Percentiles rank a stretch among this genome's conserved stretches.
Evolutionary conservation across 306 rosid species (phyloP).

Genomic region (Malus sieversii): DNA sequence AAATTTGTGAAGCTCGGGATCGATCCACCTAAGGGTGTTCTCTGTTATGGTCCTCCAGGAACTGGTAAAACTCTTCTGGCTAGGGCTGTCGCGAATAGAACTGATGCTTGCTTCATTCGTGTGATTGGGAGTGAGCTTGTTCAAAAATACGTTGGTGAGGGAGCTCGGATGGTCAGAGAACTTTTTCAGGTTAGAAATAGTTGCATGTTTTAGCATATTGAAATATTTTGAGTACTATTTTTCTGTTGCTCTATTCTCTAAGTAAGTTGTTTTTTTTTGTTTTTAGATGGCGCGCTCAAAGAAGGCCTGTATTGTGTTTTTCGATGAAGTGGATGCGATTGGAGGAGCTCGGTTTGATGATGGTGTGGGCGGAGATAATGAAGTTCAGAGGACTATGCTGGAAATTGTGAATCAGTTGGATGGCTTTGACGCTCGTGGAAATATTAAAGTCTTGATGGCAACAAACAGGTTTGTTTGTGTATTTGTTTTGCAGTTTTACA

Average conservation of each 20-base stretch:
- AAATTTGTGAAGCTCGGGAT: conserved; percentile 96
- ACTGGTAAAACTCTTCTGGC: conserved; percentile 99
- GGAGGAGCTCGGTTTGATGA: conserved; percentile 99
- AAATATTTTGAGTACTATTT: background rate
- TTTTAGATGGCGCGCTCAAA: conserved; percentile 96
- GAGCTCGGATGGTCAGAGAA: conserved; percentile 98
- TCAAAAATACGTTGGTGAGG: conserved; percentile 98
- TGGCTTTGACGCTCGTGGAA: conserved; percentile 97
- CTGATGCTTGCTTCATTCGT: conserved; percentile 97
- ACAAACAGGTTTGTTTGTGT: conserved; percentile 67
- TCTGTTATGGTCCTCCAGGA: conserved; percentile 99
- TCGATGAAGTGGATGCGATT: conserved; percentile 99
- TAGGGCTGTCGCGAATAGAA: conserved; percentile 97
- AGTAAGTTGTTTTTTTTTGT: conserved; percentile 6
- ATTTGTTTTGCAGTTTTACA: background rate
- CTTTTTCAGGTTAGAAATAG: conserved; percentile 63
- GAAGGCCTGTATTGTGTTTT: conserved; percentile 93
- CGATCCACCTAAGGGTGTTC: conserved; percentile 99
- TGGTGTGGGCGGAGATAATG: conserved; percentile 97
- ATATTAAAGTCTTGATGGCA: conserved; percentile 96
- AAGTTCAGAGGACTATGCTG: conserved; percentile 97
- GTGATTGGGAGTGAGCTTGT: conserved; percentile 99
- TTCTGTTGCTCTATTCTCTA: background rate
- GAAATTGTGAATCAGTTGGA: conserved; percentile 98
- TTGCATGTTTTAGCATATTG: background rate